Base-by-base conservation (phyloP, 2,329 filamentous ascomycete species). In the Cytospora chrysosperma region DNA sequence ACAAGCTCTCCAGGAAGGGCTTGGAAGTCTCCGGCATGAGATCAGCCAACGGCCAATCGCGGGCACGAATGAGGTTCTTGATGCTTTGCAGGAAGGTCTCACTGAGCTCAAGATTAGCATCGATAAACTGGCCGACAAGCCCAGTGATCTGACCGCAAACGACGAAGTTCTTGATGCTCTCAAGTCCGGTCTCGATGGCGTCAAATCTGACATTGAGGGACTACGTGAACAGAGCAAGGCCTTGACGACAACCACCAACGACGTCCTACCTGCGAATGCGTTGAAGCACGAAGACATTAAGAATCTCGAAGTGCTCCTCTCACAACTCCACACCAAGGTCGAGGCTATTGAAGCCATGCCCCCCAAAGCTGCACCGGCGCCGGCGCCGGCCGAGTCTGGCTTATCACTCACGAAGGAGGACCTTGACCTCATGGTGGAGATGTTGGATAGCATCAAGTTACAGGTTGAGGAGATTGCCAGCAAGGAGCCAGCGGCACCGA, bases 121-220 rank as follows among this genome's bases (percentile, higher is more conserved):
- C 63, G 93, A 97, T 64, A 83, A 82, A 71, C 82, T 95, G 19
- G 81, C 87, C 26, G 88, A 94, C 72, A 95, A 92, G 76, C 91
- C 93, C 6, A 80, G 86, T 0, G 93, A 96, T 70, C 83, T 94
- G 75, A 93, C 90, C 0, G 88, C 92, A 63, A 94, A 91, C 65
- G 91, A 96, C 68, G 93, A 97, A 75, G 93, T 97, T 59, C 81
- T 97, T 1, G 91, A 97, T 65, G 92, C 91, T 0, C 82, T 98
- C 62, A 96, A 90, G 73, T 84, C 88, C n/a, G 93, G 93, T 0
- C 80, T 98, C 10, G 87, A 90, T 51, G 84, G 83, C 47, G 82
- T 98, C 19, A 88, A 88, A 59, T 82, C 85, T 2, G 93, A 97
- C 56, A 91, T 97, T 67, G 90, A 93, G 62, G 82, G 83, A 24